phyloP scores from a whole-genome alignment of 768 basidiomycete species.

The Postia placenta region DNA sequence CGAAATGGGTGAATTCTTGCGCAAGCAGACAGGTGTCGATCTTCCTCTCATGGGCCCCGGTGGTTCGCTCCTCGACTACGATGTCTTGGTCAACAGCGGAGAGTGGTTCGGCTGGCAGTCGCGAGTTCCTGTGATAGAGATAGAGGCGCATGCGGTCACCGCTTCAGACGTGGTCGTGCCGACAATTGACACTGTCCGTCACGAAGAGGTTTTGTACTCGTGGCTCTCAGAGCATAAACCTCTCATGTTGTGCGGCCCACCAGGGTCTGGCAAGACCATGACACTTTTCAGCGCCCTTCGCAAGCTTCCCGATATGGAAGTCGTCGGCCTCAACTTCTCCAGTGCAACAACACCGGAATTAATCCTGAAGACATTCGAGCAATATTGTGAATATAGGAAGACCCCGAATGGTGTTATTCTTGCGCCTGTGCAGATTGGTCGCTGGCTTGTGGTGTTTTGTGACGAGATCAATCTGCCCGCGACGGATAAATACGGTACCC shows the following conservation, averaged over 20 bases:
- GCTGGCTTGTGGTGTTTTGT: conserved; percentile 99
- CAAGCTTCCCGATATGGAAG: conserved; percentile 97
- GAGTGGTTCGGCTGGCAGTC: conserved; percentile 93
- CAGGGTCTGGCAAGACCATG: conserved; percentile 99
- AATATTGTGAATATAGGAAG: conserved; percentile 98
- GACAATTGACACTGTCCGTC: conserved; percentile 96
- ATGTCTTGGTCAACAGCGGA: conserved; percentile 79
- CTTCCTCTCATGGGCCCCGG: conserved; percentile 71
- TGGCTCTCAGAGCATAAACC: conserved; percentile 99
- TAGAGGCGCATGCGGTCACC: conserved; percentile 94
- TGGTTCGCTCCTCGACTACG: conserved; percentile 89
- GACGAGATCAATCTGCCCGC: conserved; percentile 99
- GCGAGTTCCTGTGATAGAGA: conserved; percentile 90
- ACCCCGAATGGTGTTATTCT: conserved; percentile 97
- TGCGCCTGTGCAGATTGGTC: conserved; percentile 89
- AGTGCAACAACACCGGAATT: conserved; percentile 98
- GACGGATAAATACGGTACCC: conserved; percentile 96
- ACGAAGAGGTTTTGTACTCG: conserved; percentile 97
- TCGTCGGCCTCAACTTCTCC: conserved; percentile 98
- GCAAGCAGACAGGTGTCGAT: conserved; percentile 83
- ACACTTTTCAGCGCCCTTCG: conserved; percentile 96
- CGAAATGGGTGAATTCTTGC: conserved; percentile 83
- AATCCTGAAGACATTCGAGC: conserved; percentile 98
- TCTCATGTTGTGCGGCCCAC: conserved; percentile 95
- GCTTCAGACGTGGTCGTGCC: conserved; percentile 97